phyloP scores from a whole-genome alignment of 768 basidiomycete species.

The Lactarius akahatsu region DNA sequence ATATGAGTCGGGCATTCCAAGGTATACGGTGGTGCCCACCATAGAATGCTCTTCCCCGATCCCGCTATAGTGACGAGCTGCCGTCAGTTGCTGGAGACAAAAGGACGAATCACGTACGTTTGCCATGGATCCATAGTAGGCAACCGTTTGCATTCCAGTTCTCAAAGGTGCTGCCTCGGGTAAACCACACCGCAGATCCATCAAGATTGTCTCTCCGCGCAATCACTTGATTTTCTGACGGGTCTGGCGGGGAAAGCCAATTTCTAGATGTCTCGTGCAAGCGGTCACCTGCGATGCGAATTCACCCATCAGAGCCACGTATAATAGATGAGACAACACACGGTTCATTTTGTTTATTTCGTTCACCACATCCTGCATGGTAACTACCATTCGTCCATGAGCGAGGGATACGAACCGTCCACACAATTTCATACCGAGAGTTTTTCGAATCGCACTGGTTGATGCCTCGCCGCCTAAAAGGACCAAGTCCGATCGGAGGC shows the following conservation, averaged over 20 bases:
- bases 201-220: not conserved
- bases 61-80: not conserved
- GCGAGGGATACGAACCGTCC: not conserved
- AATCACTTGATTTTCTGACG: constrained; percentile 8
- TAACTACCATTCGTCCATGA: not conserved
- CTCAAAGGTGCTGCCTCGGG: not conserved
- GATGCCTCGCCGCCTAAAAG: not conserved
- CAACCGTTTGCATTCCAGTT: constrained; percentile 2
- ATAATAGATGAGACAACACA: not conserved
- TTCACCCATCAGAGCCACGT: not conserved
- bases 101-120: not conserved
- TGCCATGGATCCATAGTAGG: constrained; percentile 8
- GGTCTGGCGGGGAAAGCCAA: constrained; percentile 12
- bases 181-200: constrained; percentile 1
- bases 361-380: not conserved
- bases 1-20: not conserved
- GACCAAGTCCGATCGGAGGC: not conserved
- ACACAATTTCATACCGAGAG: not conserved
- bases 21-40: not conserved
- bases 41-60: constrained; percentile 10
- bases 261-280: not conserved
- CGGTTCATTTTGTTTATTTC: constrained; percentile 12
- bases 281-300: not conserved
- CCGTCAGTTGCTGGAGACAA: not conserved
- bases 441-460: not conserved